phyloP scores from a whole-genome alignment of 495 filamentous ascomycete species.

The Hyaloscypha hepaticicola region DNA sequence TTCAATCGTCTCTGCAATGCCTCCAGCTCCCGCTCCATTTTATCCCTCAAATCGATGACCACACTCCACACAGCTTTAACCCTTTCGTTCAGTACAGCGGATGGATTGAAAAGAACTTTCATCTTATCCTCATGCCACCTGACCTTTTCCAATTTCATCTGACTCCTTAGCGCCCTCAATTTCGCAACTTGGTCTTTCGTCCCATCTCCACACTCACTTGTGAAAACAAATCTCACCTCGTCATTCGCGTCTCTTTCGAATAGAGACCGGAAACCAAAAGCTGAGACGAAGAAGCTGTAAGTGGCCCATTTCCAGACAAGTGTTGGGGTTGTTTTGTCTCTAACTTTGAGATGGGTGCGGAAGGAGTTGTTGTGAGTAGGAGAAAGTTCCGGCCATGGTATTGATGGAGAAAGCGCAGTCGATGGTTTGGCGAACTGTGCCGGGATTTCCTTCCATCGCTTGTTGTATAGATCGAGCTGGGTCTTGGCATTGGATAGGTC shows the following conservation, averaged over 20 bases:
- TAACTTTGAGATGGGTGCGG: not conserved
- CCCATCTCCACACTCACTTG: not conserved
- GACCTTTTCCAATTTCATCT: slow-evolving; percentile 25
- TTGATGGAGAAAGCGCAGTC: not conserved
- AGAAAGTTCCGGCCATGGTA: not conserved
- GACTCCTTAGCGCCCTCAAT: slow-evolving; percentile 1
- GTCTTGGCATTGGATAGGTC: not conserved
- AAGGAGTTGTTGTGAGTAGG: not conserved
- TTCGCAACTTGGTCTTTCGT: not conserved
- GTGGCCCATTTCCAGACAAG: not conserved
- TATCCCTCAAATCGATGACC: slow-evolving; percentile 16
- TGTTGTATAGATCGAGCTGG: not conserved
- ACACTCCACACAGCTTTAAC: slow-evolving; percentile 19
- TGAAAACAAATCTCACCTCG: not conserved
- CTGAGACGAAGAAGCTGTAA: not conserved
- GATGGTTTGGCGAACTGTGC: not conserved
- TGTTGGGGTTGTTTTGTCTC: not conserved
- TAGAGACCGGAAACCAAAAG: not conserved
- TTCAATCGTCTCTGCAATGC: not conserved
- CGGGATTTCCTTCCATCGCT: not conserved
- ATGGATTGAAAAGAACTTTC: not conserved
- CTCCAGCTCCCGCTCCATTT: slow-evolving; percentile 1
- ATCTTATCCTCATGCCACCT: slow-evolving; percentile 23
- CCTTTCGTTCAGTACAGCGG: not conserved
- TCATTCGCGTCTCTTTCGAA: not conserved